phyloP scores from a whole-genome alignment of 2,329 filamentous ascomycete species.

The Paraphoma chrysanthemicola region DNA sequence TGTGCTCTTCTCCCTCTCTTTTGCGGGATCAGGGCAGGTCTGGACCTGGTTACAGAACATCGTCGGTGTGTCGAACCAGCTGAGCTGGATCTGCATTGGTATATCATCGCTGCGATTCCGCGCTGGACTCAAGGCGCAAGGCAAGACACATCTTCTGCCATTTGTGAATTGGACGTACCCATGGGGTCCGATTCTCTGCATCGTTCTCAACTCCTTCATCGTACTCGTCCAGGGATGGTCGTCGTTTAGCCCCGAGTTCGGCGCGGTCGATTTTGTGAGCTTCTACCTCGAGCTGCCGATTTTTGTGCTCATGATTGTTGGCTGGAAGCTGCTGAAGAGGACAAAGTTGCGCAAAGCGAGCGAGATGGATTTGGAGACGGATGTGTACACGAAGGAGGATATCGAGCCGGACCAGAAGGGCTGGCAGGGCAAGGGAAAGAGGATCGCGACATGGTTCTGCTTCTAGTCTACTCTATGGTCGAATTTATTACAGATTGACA shows the following conservation, averaged over 20 bases:
- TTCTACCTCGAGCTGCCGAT: conserved; percentile 54
- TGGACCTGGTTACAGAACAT: conserved; percentile 74
- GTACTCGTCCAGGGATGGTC: conserved; percentile 41
- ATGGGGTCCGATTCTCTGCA: conserved; percentile 55
- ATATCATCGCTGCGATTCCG: conserved; percentile 67
- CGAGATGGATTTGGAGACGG: conserved; percentile 40
- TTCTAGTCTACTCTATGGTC: conserved; percentile 14
- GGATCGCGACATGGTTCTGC: conserved; percentile 37
- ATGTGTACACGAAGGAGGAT: conserved; percentile 40
- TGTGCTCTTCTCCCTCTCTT: conserved; percentile 53
- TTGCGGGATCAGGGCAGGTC: conserved; percentile 47
- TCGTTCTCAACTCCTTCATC: conserved; percentile 36
- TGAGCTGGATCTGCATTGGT: conserved; percentile 62
- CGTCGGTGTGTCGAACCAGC: conserved; percentile 63
- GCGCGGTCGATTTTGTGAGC: conserved; percentile 56
- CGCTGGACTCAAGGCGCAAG: conserved; percentile 53
- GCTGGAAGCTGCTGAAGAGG: conserved; percentile 38
- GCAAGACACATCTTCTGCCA: conserved; percentile 54
- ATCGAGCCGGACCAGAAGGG: conserved; percentile 32
- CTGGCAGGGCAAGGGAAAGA: conserved; percentile 27
- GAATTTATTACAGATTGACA: too few species aligned
- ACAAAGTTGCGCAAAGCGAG: conserved; percentile 33
- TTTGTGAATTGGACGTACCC: conserved; percentile 65
- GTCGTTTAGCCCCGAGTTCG: conserved; percentile 62
- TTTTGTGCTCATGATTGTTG: conserved; percentile 34